Evolutionary conservation across 192 early-diverging fungal species (phyloP).

Genomic region (Backusella circina): DNA sequence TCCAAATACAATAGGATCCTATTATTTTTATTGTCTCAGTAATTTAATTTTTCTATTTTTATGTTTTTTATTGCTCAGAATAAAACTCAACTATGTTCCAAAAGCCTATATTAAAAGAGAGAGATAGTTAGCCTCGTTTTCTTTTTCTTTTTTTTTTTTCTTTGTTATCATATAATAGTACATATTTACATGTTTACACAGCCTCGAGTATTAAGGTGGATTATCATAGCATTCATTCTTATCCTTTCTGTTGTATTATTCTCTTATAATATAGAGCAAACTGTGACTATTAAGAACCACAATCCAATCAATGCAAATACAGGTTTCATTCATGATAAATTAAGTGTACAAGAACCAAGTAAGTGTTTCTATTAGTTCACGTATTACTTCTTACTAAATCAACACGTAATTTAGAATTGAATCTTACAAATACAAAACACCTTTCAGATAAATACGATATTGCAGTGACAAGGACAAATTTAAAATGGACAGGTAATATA

Average conservation of each 20-base stretch:
- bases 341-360: background rate
- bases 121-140: background rate
- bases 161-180: background rate
- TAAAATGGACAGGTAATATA: slow-evolving; percentile 2
- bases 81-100: background rate
- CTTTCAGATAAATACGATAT: background rate
- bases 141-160: background rate
- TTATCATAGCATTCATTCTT: background rate
- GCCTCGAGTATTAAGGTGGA: background rate
- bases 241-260: background rate
- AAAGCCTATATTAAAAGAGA: background rate
- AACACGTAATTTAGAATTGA: background rate
- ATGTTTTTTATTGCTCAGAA: background rate
- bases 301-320: background rate
- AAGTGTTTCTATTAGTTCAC: background rate
- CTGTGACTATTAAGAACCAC: background rate
- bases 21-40: background rate
- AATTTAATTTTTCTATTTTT: background rate
- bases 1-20: background rate
- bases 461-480: background rate
- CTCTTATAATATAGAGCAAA: background rate
- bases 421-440: background rate
- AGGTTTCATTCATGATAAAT: background rate
- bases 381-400: background rate
- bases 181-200: background rate